Conservation (phyloP, 2,329 filamentous ascomycete genomes). For the Cladobotryum protrusum region DNA sequence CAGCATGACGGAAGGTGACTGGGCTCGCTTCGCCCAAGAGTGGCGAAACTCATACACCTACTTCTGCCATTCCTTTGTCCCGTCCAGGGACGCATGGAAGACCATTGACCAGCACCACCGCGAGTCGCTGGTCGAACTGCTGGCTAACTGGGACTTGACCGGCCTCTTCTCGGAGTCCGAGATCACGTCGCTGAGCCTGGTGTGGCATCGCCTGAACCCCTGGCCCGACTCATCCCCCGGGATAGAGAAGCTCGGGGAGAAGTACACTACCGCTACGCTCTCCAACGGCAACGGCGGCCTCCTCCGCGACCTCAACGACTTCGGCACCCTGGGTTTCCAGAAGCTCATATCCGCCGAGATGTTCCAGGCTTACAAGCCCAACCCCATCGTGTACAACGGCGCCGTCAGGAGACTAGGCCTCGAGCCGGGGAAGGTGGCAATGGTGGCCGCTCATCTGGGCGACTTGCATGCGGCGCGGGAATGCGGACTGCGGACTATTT, state of each 20-base stretch:
- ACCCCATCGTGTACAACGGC: slow-evolving; percentile 60
- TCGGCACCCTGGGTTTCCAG: slow-evolving; percentile 56
- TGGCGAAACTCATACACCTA: slow-evolving; percentile 60
- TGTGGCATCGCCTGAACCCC: slow-evolving; percentile 67
- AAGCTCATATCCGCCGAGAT: slow-evolving; percentile 60
- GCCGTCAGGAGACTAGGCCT: slow-evolving; percentile 54
- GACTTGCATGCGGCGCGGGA: slow-evolving; percentile 62
- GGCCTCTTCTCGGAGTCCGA: slow-evolving; percentile 58
- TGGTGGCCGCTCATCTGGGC: slow-evolving; percentile 70
- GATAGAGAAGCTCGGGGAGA: slow-evolving; percentile 47
- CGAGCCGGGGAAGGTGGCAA: slow-evolving; percentile 56
- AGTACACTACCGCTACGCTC: slow-evolving; percentile 57
- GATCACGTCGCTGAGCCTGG: slow-evolving; percentile 55
- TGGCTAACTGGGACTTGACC: slow-evolving; percentile 48
- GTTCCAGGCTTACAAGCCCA: slow-evolving; percentile 71
- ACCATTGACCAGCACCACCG: slow-evolving; percentile 68
- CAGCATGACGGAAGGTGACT: slow-evolving; percentile 50
- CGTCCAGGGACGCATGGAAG: slow-evolving; percentile 48
- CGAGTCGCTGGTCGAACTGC: slow-evolving; percentile 52
- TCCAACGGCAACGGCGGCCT: slow-evolving; percentile 68
- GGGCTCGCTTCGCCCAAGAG: slow-evolving; percentile 59
- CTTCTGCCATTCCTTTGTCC: slow-evolving; percentile 53
- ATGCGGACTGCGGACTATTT: slow-evolving; percentile 63
- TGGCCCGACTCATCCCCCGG: slow-evolving; percentile 60
- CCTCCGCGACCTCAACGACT: slow-evolving; percentile 56